A percentile compares a stretch with the other conserved stretches of the same genome.
phyloP scores from a whole-genome alignment of 306 rosid genomes.

The Comarum palustre region DNA sequence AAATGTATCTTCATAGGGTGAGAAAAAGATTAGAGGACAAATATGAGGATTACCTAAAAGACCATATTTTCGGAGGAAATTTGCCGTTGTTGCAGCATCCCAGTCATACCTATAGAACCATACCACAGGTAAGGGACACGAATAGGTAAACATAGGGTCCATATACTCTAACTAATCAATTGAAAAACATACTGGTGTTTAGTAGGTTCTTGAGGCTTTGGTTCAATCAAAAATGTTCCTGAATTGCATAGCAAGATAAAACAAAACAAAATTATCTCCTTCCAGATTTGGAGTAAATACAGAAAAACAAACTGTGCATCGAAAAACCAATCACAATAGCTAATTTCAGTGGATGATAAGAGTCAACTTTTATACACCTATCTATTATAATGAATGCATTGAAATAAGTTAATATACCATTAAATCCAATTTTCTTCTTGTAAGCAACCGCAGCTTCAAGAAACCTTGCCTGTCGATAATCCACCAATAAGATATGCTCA shows the following conservation, averaged over 20 bases:
- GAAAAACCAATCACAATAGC: neutral
- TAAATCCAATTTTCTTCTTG: conserved; percentile 95
- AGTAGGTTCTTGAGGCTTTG: conserved; percentile 97
- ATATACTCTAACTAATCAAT: conserved; percentile 23
- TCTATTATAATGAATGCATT: neutral
- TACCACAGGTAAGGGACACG: conserved; percentile 9
- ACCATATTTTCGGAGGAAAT: conserved; percentile 79
- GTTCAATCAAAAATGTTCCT: conserved; percentile 93
- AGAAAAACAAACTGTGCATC: neutral
- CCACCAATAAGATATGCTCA: conserved; percentile 17
- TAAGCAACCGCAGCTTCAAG: conserved; percentile 75
- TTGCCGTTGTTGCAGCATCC: conserved; percentile 97
- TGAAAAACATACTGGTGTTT: conserved; percentile 71
- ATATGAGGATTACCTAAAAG: conserved; percentile 49
- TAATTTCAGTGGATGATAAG: neutral
- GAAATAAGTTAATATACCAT: conserved; percentile 43
- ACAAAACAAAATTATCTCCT: neutral
- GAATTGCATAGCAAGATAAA: conserved; percentile 19
- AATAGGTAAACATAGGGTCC: conserved; percentile 1
- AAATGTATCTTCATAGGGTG: neutral
- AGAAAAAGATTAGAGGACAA: neutral
- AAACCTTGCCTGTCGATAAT: conserved; percentile 70
- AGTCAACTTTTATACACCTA: neutral
- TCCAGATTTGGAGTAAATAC: conserved; percentile 3
- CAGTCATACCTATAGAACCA: conserved; percentile 77